Evolutionary conservation across 805 yeast genomes (phyloP), one percentile per base, ranked within the genome.

Genomic region (Limtongia smithiae): DNA sequence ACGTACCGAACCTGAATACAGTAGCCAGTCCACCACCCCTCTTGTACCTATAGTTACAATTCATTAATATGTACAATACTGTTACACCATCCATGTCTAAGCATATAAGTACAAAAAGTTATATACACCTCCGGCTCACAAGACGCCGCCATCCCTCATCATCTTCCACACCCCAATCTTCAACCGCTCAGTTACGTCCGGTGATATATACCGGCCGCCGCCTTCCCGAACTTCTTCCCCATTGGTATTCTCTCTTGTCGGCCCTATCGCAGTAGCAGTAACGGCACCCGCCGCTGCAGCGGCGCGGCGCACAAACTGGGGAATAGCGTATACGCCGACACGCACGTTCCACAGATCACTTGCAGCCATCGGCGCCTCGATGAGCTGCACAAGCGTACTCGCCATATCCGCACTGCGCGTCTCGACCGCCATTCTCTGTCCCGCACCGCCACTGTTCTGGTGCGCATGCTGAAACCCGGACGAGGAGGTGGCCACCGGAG

Each of bases 141-240:
- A n/a, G n/a, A n/a, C 35, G 9, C n/a, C 35, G 6, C 38, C 8
- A 4, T 25, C 46, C 24, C 44, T 46, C 12, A 48, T 42, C 58
- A 54, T 51, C 17, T 50, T 24, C 58, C 58, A 54, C 8, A 51
- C 41, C 4, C 56, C 58, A 21, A 54, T 47, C 25, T 51, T 54
- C 24, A 54, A 35, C 27, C 44, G 36, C 34, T 54, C 58, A 8
- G 51, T 18, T 15, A 45, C 38, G 24, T 54, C 52, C 7, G 34
- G 36, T 6, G 57, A 42, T n/a, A 54, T 30, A 27, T 40, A 54
- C 20, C 48, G 21, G 8, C 20, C 38, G 32, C 18, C 25, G 9
- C 15, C 4, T 7, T 20, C 31, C n/a, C 17, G 31, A n/a, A n/a
- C n/a, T n/a, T 20, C 40, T 27, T 25, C 27, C 25, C 12, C 45